Percentiles rank a stretch among this genome's conserved stretches.
phyloP scores from a whole-genome alignment of 106 monocot species.

The Dioscorea zingiberensis region DNA sequence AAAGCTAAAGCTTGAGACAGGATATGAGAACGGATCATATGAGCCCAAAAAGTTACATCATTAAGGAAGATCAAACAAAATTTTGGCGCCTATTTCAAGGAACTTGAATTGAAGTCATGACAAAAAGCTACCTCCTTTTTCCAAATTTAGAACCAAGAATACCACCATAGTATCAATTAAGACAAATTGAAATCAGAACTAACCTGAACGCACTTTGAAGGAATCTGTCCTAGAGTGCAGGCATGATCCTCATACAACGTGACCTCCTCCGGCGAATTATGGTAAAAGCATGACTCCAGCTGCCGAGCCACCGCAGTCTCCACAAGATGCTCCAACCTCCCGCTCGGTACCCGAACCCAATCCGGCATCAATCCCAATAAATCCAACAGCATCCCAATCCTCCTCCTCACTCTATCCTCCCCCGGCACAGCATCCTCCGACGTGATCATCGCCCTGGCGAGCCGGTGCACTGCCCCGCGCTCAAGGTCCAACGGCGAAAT shows the following conservation, averaged over 20 bases:
- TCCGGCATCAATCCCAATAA: slow-evolving; percentile 41
- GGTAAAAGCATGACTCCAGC: slow-evolving; percentile 41
- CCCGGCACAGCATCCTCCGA: slow-evolving; percentile 23
- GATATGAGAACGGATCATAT: too few species aligned
- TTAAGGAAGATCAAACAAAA: too few species aligned
- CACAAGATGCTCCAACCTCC: slow-evolving; percentile 48
- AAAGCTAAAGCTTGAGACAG: too few species aligned
- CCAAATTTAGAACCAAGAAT: too few species aligned
- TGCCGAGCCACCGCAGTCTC: slow-evolving; percentile 44
- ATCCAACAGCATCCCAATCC: slow-evolving; percentile 43
- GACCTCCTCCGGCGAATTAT: slow-evolving; percentile 41
- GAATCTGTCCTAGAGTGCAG: slow-evolving; percentile 39
- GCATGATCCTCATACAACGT: slow-evolving; percentile 53
- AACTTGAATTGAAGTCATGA: too few species aligned
- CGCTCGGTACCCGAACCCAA: slow-evolving; percentile 30
- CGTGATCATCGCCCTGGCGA: slow-evolving; percentile 32
- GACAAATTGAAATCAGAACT: background rate
- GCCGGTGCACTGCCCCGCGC: slow-evolving; percentile 24
- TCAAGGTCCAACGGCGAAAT: slow-evolving; percentile 40
- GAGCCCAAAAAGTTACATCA: too few species aligned
- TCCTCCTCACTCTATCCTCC: slow-evolving; percentile 20
- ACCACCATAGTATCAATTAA: too few species aligned
- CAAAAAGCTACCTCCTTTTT: too few species aligned
- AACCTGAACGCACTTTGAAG: slow-evolving; percentile 58
- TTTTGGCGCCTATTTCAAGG: too few species aligned